Percentiles rank a stretch among this genome's conserved stretches.
Evolutionary conservation across 2,329 filamentous ascomycete species (phyloP).

Genomic region (Talaromyces islandicus): DNA sequence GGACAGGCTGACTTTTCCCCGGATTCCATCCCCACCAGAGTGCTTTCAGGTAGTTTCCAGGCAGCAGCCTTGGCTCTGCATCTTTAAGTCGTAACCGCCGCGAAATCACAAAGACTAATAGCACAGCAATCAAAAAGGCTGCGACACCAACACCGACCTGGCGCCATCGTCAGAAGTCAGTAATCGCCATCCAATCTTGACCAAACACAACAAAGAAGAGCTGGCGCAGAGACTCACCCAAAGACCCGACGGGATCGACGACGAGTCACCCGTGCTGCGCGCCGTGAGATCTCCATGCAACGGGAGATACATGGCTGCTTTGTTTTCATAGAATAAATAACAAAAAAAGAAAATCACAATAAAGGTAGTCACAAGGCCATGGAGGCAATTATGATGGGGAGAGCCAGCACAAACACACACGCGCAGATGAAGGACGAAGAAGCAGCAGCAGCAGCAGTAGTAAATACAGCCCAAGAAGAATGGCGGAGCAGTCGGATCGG

Average conservation of each 20-base stretch:
- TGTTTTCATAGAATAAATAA: background rate
- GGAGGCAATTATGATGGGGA: background rate
- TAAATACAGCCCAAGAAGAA: background rate
- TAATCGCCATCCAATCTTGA: background rate
- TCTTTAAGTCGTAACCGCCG: constrained; percentile 40
- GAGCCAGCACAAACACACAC: background rate
- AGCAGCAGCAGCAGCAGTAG: background rate
- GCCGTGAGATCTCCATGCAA: constrained; percentile 4
- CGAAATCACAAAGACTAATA: constrained; percentile 29
- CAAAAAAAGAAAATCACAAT: background rate
- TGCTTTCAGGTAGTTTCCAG: constrained; percentile 45
- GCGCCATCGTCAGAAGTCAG: background rate
- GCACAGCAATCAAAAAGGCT: constrained; percentile 23
- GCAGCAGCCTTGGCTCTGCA: constrained; percentile 46
- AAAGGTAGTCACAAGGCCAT: constrained; percentile 4
- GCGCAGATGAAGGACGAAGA: background rate
- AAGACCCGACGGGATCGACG: constrained; percentile 1
- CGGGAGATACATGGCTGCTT: constrained; percentile 10
- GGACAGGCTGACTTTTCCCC: constrained; percentile 8
- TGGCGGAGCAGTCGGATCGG: background rate
- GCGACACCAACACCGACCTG: constrained; percentile 26
- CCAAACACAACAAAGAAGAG: background rate
- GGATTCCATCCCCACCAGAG: constrained; percentile 48
- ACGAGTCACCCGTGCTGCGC: background rate
- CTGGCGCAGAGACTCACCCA: constrained; percentile 2